Conservation (phyloP, 1,284 basidiomycete genomes). For the Lignosus rhinocerotis region DNA sequence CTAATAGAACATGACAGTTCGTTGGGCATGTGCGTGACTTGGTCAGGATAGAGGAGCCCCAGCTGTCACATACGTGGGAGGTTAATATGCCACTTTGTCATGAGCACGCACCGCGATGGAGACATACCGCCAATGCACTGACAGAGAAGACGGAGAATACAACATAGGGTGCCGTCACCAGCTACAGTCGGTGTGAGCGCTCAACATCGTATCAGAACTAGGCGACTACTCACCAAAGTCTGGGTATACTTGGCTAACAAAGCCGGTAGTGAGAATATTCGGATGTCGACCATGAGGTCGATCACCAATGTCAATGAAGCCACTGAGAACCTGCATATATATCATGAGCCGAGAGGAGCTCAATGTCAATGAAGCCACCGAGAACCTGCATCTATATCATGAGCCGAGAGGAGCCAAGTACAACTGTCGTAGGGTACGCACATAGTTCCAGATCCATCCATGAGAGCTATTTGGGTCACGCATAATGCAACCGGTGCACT, state of each 20-base stretch:
- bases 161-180: slow-evolving; percentile 24
- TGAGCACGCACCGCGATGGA: neutral
- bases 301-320: slow-evolving; percentile 25
- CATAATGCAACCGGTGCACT: slow-evolving; percentile 20
- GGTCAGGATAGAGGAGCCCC: slow-evolving; percentile 13
- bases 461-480: slow-evolving; percentile 23
- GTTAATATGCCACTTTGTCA: neutral
- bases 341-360: neutral
- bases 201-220: neutral
- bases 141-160: slow-evolving; percentile 20
- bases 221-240: neutral
- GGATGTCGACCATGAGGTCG: slow-evolving; percentile 19
- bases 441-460: slow-evolving; percentile 24
- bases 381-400: slow-evolving; percentile 13
- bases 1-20: slow-evolving; percentile 24
- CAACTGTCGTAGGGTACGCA: slow-evolving; percentile 3
- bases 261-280: slow-evolving; percentile 1
- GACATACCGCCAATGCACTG: slow-evolving; percentile 8
- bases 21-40: slow-evolving; percentile 19
- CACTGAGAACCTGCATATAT: slow-evolving; percentile 15
- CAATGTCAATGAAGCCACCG: slow-evolving; percentile 21
- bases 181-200: slow-evolving; percentile 8
- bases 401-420: neutral
- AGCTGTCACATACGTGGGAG: slow-evolving; percentile 14
- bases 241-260: neutral